A percentile compares a stretch with the other conserved stretches of the same genome.
Conservation (phyloP, 2,329 filamentous ascomycete genomes). For the Mollisiaceae sp. region DNA sequence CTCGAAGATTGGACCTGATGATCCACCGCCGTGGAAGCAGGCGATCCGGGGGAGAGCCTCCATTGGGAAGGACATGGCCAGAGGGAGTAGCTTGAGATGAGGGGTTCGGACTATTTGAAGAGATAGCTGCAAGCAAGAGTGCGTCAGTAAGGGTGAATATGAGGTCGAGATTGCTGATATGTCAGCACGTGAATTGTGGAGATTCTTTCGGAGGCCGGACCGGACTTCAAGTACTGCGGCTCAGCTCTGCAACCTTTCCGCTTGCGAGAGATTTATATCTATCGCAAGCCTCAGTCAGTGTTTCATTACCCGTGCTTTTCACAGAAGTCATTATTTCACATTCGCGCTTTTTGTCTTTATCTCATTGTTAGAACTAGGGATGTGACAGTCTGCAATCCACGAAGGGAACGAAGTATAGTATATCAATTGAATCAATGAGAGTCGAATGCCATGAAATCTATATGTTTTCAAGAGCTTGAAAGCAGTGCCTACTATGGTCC, state of each 20-base stretch:
- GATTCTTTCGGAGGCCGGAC: neutral
- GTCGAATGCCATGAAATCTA: neutral
- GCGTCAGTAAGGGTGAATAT: neutral
- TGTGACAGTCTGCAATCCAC: neutral
- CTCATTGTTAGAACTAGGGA: neutral
- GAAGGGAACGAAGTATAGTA: too few relatives aligned
- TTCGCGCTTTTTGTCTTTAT: neutral
- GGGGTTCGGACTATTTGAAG: neutral
- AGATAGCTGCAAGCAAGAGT: neutral
- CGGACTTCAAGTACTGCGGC: neutral
- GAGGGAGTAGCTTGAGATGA: too few relatives aligned
- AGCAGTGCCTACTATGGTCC: neutral
- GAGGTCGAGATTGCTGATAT: constrained; percentile 4
- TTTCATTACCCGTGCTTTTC: neutral
- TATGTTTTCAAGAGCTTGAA: neutral
- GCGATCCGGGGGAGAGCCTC: constrained; percentile 30
- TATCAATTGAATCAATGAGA: neutral
- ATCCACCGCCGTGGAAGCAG: constrained; percentile 36
- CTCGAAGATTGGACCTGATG: constrained; percentile 28
- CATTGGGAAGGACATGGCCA: constrained; percentile 13
- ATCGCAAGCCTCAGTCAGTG: neutral
- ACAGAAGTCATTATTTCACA: neutral
- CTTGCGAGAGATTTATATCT: neutral
- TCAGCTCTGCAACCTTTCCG: neutral
- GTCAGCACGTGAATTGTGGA: constrained; percentile 7